phyloP scores from a whole-genome alignment of 208 protist species.

The Wallacemonas rigidus region DNA sequence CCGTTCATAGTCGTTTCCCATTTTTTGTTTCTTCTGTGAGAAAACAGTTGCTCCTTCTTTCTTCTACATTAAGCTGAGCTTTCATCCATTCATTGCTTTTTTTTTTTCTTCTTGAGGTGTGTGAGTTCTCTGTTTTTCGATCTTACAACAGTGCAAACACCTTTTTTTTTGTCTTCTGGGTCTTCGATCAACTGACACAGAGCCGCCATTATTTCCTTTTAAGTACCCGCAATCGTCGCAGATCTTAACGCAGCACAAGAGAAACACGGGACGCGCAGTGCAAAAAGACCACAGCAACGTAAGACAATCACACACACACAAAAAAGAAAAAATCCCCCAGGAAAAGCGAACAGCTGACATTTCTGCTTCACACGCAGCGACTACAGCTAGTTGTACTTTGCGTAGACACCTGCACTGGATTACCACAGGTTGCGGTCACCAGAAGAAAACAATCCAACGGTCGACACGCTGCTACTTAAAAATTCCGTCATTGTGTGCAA shows the following conservation, averaged over 20 bases:
- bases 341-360: too few relatives aligned
- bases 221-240: neutral
- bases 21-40: constrained; percentile 4
- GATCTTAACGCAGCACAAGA: constrained; percentile 4
- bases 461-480: neutral
- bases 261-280: too few relatives aligned
- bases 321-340: too few relatives aligned
- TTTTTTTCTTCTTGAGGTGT: constrained; percentile 1
- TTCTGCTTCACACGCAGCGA: too few relatives aligned
- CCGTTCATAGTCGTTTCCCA: constrained; percentile 12
- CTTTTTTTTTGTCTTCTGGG: constrained; percentile 21
- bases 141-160: constrained; percentile 2
- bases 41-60: neutral
- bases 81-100: neutral
- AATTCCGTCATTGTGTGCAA: neutral
- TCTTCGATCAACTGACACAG: neutral
- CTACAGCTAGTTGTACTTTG: too few relatives aligned
- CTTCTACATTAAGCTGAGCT: neutral
- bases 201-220: constrained; percentile 1
- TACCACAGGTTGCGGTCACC: neutral
- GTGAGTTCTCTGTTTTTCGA: neutral
- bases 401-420: neutral
- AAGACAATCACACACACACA: too few relatives aligned
- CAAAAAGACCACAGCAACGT: too few relatives aligned
- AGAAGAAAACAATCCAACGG: neutral